Conservation (phyloP, 2,329 filamentous ascomycete genomes). For the Chalaropsis ovoidea region DNA sequence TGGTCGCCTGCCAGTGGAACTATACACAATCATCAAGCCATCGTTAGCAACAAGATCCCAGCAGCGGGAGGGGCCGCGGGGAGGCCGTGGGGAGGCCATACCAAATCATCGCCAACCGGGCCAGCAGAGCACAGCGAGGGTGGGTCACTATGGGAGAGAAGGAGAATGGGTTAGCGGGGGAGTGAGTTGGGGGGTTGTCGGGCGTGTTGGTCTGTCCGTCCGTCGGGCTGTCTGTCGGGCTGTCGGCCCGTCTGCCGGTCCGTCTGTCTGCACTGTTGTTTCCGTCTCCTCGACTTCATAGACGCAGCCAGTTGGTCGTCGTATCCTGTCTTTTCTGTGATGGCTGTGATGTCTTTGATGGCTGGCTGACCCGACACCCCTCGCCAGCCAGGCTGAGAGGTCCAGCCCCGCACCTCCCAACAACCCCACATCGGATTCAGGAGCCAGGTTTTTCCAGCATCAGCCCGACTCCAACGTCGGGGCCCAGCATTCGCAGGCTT, state of each 20-base stretch:
- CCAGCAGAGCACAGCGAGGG: slow-evolving; percentile 98
- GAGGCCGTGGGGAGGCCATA: slow-evolving; percentile 50
- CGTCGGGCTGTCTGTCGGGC: too few relatives aligned
- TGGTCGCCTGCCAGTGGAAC: slow-evolving; percentile 99
- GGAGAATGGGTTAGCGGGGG: slow-evolving; percentile 7
- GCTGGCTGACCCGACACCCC: background rate
- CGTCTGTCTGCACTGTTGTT: too few relatives aligned
- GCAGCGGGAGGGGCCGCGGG: background rate
- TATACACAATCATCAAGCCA: slow-evolving; percentile 34
- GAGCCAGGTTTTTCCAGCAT: background rate
- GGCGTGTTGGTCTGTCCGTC: background rate
- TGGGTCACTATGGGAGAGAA: slow-evolving; percentile 60
- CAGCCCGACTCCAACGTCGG: background rate
- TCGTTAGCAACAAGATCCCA: background rate
- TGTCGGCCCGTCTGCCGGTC: too few relatives aligned
- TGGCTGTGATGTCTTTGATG: too few relatives aligned
- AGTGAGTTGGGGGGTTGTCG: background rate
- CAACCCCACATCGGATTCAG: slow-evolving; percentile 7
- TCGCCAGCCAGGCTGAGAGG: background rate
- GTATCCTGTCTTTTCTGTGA: too few relatives aligned
- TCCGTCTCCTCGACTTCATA: too few relatives aligned
- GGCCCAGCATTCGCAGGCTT: background rate
- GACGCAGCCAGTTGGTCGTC: too few relatives aligned
- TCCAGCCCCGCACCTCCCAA: background rate
- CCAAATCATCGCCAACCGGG: slow-evolving; percentile 92